Evolutionary conservation across 805 yeast genomes (phyloP).

Genomic region (Candida khao-thaluensis): DNA sequence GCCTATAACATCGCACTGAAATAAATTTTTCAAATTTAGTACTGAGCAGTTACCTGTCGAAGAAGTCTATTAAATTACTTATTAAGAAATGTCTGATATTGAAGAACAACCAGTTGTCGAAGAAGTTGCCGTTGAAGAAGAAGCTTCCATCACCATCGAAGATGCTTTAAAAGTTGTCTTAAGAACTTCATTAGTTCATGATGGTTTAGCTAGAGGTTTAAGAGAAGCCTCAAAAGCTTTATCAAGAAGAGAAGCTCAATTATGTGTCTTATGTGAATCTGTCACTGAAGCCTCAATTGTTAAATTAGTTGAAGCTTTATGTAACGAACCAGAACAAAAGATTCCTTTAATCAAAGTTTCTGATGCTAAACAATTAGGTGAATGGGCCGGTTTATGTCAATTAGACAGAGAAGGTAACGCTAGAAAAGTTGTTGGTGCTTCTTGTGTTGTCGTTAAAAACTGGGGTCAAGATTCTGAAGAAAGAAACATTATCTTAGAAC

Average conservation of each 20-base stretch:
- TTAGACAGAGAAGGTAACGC: conserved; percentile 99
- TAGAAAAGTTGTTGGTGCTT: conserved; percentile 99
- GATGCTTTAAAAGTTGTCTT: conserved; percentile 98
- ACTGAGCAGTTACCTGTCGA: conserved; percentile 72
- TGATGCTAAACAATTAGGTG: conserved; percentile 99
- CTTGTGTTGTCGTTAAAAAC: conserved; percentile 98
- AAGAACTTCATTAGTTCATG: conserved; percentile 96
- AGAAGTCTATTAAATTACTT: conserved; percentile 52
- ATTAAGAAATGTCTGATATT: conserved; percentile 78
- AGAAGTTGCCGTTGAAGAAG: conserved; percentile 81
- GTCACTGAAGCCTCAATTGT: conserved; percentile 97
- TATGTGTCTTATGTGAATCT: conserved; percentile 95
- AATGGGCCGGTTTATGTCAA: conserved; percentile 99
- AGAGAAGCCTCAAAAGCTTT: conserved; percentile 99
- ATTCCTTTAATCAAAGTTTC: conserved; percentile 98
- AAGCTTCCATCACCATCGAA: conserved; percentile 92
- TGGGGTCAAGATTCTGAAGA: conserved; percentile 99
- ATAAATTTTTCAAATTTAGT: conserved; percentile 19
- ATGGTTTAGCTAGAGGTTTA: conserved; percentile 99
- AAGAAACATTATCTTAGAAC: conserved; percentile 93
- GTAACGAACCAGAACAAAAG: conserved; percentile 95
- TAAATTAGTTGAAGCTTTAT: conserved; percentile 98
- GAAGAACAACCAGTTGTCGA: conserved; percentile 83
- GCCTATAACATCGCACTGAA: conserved; percentile 1
- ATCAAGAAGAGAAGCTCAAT: conserved; percentile 95